These are phyloP conservation scores for Scedosporium aurantiacum DNA, from an alignment of 2,329 filamentous ascomycete genomes.

Conservation along the genomic window DNA sequence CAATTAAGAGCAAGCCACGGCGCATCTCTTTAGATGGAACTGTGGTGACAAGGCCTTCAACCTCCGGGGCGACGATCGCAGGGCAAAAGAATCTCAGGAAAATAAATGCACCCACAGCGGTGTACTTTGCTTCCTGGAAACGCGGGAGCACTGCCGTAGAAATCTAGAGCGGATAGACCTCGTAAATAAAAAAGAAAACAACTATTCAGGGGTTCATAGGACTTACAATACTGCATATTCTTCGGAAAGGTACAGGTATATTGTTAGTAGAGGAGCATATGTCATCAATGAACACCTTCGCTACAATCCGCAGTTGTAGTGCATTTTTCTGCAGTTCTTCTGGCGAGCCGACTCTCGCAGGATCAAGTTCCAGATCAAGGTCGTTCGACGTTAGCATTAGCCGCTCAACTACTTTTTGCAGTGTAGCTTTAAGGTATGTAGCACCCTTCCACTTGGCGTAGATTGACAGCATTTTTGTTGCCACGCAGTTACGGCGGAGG, in stretches of 20 bases:
- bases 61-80: constrained; percentile 59
- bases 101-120: constrained; percentile 59
- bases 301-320: constrained; percentile 53
- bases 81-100: constrained; percentile 64
- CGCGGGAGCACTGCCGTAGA: constrained; percentile 50
- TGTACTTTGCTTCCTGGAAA: constrained; percentile 61
- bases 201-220: background rate
- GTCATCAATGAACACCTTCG: constrained; percentile 61
- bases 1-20: constrained; percentile 55
- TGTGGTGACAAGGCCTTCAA: constrained; percentile 50
- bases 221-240: constrained; percentile 55
- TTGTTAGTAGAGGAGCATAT: constrained; percentile 52
- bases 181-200: constrained; percentile 9
- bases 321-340: constrained; percentile 59
- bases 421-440: constrained; percentile 49
- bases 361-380: constrained; percentile 57
- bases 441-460: constrained; percentile 63
- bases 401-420: constrained; percentile 56
- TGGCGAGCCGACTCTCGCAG: constrained; percentile 44
- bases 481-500: constrained; percentile 55
- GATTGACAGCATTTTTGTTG: constrained; percentile 62
- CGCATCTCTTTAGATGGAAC: constrained; percentile 59
- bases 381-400: constrained; percentile 57
- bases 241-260: constrained; percentile 54
- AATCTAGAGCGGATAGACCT: constrained; percentile 29